Percentiles rank a stretch among this genome's conserved stretches.
Conservation (phyloP, 768 basidiomycete genomes). For the Phanerochaete sordida region DNA sequence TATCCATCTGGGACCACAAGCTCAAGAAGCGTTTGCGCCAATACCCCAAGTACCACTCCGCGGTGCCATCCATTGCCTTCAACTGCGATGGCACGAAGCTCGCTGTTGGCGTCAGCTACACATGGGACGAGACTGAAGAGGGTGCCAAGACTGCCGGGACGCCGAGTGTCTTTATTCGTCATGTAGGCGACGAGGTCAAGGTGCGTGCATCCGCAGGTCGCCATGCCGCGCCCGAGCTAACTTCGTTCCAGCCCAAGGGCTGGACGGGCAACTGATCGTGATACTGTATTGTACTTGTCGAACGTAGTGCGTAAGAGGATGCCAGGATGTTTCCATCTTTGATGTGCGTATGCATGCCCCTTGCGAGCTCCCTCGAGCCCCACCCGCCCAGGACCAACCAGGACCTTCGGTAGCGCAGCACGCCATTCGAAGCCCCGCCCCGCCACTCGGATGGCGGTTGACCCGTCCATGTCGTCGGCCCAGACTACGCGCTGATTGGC, state of each 20-base stretch:
- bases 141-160: conserved; percentile 62
- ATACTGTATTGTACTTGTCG: not conserved
- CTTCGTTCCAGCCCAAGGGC: conserved; percentile 22
- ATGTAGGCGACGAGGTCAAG: conserved; percentile 76
- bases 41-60: conserved; percentile 72
- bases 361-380: no score
- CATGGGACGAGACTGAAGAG: conserved; percentile 84
- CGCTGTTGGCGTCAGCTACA: conserved; percentile 84
- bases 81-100: conserved; percentile 79
- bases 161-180: conserved; percentile 59
- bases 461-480: not conserved
- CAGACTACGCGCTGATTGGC: not conserved
- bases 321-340: not conserved
- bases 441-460: not conserved
- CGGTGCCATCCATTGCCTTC: conserved; percentile 80
- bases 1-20: conserved; percentile 96
- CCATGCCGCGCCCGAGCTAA: no score
- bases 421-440: no score
- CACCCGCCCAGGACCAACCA: no score
- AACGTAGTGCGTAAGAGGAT: not conserved
- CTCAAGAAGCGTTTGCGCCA: conserved; percentile 94
- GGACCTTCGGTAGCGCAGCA: not conserved
- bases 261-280: conserved; percentile 22
- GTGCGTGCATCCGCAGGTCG: conserved; percentile 30
- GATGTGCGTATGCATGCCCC: no score